A percentile compares a stretch with the other conserved stretches of the same genome.
phyloP scores from a whole-genome alignment of 2,329 filamentous ascomycete species.

The Fusarium sp. region DNA sequence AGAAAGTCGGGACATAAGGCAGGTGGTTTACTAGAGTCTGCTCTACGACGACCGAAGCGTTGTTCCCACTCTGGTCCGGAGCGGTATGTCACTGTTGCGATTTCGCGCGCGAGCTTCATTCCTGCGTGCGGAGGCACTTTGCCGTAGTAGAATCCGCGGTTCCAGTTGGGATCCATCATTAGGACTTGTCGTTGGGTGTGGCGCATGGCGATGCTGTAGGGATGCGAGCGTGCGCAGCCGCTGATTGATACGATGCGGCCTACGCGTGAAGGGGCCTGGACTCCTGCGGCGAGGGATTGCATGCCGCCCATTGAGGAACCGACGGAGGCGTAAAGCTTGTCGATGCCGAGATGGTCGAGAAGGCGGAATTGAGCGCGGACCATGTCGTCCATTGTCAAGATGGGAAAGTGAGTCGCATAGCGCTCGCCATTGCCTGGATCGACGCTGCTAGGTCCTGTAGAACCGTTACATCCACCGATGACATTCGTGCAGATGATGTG shows the following conservation, averaged over 20 bases:
- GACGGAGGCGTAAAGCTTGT: constrained; percentile 88
- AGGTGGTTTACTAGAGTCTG: constrained; percentile 86
- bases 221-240: constrained; percentile 92
- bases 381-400: constrained; percentile 97
- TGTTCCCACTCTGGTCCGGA: constrained; percentile 98
- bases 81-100: constrained; percentile 96
- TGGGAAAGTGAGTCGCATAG: constrained; percentile 95
- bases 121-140: constrained; percentile 89
- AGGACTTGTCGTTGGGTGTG: constrained; percentile 97
- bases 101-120: constrained; percentile 98
- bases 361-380: constrained; percentile 93
- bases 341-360: constrained; percentile 80
- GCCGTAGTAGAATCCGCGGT: constrained; percentile 92
- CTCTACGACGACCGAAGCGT: constrained; percentile 87
- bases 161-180: constrained; percentile 99
- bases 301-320: constrained; percentile 98
- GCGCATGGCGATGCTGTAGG: constrained; percentile 98
- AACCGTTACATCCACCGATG: constrained; percentile 94
- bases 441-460: constrained; percentile 87
- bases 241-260: constrained; percentile 87
- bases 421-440: constrained; percentile 88
- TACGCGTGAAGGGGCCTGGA: constrained; percentile 84
- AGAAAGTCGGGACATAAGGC: constrained; percentile 97
- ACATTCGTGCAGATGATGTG: constrained; percentile 97
- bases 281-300: constrained; percentile 90